Evolutionary conservation across 2,329 filamentous ascomycete species (phyloP).

Genomic region (Fusarium begoniae): DNA sequence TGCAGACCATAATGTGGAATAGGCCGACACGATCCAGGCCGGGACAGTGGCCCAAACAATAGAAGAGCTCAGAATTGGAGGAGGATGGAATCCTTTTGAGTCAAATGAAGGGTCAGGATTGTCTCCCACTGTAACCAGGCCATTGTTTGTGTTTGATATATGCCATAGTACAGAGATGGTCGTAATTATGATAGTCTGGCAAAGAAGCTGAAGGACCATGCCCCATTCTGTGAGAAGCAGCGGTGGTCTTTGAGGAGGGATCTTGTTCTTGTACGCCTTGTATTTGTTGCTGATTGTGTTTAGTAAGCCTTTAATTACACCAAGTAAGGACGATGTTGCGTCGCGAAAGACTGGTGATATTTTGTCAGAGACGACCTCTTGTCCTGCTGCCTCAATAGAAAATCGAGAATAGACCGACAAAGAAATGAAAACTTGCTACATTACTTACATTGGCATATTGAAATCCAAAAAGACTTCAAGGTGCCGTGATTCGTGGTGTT

Average conservation of each 20-base stretch:
- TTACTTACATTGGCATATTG: neutral
- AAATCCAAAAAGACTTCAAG: neutral
- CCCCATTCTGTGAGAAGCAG: neutral
- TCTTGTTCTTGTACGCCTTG: neutral
- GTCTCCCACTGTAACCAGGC: neutral
- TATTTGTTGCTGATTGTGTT: neutral
- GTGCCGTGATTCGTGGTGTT: neutral
- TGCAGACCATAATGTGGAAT: neutral
- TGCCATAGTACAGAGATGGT: neutral
- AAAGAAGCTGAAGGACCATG: neutral
- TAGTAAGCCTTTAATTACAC: fast-evolving
- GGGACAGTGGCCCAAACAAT: neutral
- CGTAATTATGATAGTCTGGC: neutral
- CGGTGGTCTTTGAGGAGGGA: neutral
- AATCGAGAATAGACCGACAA: no score
- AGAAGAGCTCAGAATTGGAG: neutral
- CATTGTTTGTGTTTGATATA: neutral
- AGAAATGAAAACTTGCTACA: fast-evolving
- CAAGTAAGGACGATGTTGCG: fast-evolving
- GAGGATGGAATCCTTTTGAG: neutral
- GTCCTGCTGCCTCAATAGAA: fast-evolving
- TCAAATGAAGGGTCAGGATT: neutral
- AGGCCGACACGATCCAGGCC: neutral
- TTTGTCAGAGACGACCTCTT: neutral
- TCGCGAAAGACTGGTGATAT: neutral